These are phyloP conservation scores for Exophiala sp. DNA, from an alignment of 2,329 filamentous ascomycete species.

Conservation along the genomic window DNA sequence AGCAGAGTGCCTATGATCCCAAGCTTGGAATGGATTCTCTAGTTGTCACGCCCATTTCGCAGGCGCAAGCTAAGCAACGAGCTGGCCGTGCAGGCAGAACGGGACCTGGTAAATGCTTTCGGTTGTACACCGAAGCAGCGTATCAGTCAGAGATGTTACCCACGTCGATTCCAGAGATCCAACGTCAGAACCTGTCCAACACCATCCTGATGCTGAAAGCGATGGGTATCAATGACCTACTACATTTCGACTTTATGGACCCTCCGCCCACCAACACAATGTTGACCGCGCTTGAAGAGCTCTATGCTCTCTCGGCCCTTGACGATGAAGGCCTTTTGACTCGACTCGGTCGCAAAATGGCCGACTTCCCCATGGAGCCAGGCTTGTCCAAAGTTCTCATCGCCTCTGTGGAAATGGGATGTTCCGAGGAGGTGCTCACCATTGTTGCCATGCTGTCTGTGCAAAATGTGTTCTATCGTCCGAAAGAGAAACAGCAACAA, in stretches of 20 bases:
- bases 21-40: constrained; percentile 97
- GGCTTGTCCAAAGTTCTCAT: constrained; percentile 86
- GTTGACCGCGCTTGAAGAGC: constrained; percentile 89
- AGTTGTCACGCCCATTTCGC: constrained; percentile 91
- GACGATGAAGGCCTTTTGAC: constrained; percentile 95
- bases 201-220: constrained; percentile 98
- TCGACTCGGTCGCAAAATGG: constrained; percentile 89
- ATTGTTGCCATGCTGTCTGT: constrained; percentile 94
- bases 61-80: constrained; percentile 92
- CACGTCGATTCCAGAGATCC: constrained; percentile 92
- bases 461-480: constrained; percentile 82
- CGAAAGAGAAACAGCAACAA: constrained; percentile 93
- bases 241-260: constrained; percentile 99
- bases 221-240: constrained; percentile 96
- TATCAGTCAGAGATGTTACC: constrained; percentile 97
- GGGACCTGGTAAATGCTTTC: constrained; percentile 91
- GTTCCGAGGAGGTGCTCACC: constrained; percentile 87
- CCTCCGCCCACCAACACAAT: constrained; percentile 96
- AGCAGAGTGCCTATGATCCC: constrained; percentile 94
- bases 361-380: constrained; percentile 97
- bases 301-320: constrained; percentile 84
- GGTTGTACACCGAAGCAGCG: constrained; percentile 88
- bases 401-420: constrained; percentile 75
- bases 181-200: constrained; percentile 83
- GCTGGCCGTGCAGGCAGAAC: constrained; percentile 89